Percentiles rank a stretch among this genome's conserved stretches.
These are phyloP conservation scores for Melastoma malabathricum DNA, from an alignment of 345 rosid genomes.

Conservation along the genomic window DNA sequence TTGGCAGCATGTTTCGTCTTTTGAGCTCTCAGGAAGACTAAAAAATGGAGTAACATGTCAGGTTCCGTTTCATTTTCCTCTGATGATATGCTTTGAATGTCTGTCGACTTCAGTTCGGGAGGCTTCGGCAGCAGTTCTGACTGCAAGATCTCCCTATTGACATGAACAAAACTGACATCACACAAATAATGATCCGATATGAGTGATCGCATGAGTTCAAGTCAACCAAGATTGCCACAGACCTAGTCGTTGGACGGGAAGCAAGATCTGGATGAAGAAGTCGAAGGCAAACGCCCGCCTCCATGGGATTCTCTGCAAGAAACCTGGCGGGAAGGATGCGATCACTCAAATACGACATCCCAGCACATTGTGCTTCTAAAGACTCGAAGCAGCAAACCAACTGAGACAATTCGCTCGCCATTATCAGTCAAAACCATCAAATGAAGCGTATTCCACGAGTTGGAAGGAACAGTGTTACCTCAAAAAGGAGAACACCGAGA, in stretches of 20 bases:
- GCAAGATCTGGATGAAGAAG: constrained; percentile 66
- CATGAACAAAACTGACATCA: not conserved
- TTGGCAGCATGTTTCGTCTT: constrained; percentile 51
- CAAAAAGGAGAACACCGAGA: constrained; percentile 73
- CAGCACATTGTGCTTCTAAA: constrained; percentile 27
- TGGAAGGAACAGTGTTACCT: constrained; percentile 24
- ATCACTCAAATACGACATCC: constrained; percentile 44
- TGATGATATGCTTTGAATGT: constrained; percentile 16
- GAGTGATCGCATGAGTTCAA: no score
- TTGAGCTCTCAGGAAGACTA: constrained; percentile 40
- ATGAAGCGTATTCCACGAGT: no score
- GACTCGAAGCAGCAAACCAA: constrained; percentile 46
- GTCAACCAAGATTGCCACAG: no score
- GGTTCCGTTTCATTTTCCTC: constrained; percentile 37
- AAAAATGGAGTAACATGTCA: constrained; percentile 58
- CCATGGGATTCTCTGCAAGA: constrained; percentile 48
- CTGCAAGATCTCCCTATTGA: constrained; percentile 67
- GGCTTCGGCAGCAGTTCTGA: constrained; percentile 40
- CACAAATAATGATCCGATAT: no score
- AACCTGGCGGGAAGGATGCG: constrained; percentile 53
- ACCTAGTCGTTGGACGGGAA: constrained; percentile 75
- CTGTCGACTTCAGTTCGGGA: constrained; percentile 17
- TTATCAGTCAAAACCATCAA: constrained; percentile 3
- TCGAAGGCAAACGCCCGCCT: constrained; percentile 79
- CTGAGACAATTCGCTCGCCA: constrained; percentile 27